A percentile compares a stretch with the other conserved stretches of the same genome.
Evolutionary conservation across 2,329 filamentous ascomycete species (phyloP).

Genomic region (Fusarium dlaminii): DNA sequence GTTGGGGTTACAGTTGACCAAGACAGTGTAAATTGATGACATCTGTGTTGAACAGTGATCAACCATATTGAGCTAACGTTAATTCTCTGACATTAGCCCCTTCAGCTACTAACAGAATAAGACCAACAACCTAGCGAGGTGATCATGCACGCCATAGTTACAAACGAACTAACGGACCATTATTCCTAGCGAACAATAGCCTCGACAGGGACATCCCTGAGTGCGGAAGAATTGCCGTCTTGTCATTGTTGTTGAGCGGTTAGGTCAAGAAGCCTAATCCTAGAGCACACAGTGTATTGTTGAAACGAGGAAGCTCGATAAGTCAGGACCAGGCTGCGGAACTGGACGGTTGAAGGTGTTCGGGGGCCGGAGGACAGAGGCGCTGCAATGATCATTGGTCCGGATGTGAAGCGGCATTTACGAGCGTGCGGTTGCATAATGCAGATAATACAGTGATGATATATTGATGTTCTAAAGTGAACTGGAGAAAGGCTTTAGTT

Average conservation of each 20-base stretch:
- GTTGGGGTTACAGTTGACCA: constrained; percentile 14
- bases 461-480: background rate
- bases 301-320: background rate
- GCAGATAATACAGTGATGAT: background rate
- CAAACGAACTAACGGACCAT: constrained; percentile 1
- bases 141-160: constrained; percentile 32
- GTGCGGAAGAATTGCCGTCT: background rate
- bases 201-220: constrained; percentile 11
- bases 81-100: background rate
- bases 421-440: background rate
- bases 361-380: background rate
- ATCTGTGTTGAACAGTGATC: constrained; percentile 10
- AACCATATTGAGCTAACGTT: constrained; percentile 16
- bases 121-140: background rate
- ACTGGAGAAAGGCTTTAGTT: background rate
- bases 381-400: background rate
- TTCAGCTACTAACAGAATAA: background rate
- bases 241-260: background rate
- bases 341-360: background rate
- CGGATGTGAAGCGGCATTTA: background rate
- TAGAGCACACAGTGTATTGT: background rate
- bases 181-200: background rate
- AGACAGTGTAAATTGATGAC: constrained; percentile 18
- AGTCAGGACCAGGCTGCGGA: background rate
- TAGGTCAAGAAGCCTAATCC: background rate